Conservation (phyloP, 345 rosid species). For the Trapa incisa region DNA sequence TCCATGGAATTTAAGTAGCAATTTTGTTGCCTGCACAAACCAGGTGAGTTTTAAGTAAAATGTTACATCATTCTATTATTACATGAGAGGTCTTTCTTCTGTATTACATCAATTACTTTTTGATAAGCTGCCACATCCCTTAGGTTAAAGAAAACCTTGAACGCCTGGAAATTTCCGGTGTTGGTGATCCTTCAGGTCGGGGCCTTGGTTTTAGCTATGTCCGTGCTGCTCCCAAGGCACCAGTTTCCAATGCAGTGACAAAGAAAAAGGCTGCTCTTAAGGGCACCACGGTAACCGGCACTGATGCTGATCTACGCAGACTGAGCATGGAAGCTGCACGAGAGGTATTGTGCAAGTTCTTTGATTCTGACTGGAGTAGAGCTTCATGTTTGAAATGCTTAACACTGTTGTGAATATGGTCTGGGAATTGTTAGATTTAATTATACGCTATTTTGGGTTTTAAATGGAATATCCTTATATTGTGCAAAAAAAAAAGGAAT, state of each 20-base stretch:
- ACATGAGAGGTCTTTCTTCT: background rate
- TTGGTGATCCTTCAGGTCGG: slow-evolving; percentile 97
- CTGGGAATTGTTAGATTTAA: background rate
- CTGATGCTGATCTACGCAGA: slow-evolving; percentile 98
- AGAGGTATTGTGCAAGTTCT: slow-evolving; percentile 39
- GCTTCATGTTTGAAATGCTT: background rate
- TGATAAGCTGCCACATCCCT: background rate
- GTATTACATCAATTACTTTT: background rate
- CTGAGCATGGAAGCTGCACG: slow-evolving; percentile 99
- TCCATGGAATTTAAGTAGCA: slow-evolving; percentile 92
- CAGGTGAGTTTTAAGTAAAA: slow-evolving; percentile 34
- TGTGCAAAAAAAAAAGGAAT: too few relatives aligned
- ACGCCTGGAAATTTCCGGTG: slow-evolving; percentile 97
- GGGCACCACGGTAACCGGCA: slow-evolving; percentile 87
- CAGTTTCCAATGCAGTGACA: slow-evolving; percentile 55
- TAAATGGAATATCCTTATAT: background rate
- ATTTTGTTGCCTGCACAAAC: slow-evolving; percentile 86
- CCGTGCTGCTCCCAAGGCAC: slow-evolving; percentile 77
- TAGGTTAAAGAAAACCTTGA: slow-evolving; percentile 96
- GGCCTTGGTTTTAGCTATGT: slow-evolving; percentile 98
- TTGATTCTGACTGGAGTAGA: background rate
- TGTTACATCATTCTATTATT: background rate
- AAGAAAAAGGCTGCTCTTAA: slow-evolving; percentile 83
- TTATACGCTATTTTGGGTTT: background rate
- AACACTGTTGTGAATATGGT: background rate